Conservation (phyloP, 2,329 filamentous ascomycete genomes). For the Curvularia spicifera region DNA sequence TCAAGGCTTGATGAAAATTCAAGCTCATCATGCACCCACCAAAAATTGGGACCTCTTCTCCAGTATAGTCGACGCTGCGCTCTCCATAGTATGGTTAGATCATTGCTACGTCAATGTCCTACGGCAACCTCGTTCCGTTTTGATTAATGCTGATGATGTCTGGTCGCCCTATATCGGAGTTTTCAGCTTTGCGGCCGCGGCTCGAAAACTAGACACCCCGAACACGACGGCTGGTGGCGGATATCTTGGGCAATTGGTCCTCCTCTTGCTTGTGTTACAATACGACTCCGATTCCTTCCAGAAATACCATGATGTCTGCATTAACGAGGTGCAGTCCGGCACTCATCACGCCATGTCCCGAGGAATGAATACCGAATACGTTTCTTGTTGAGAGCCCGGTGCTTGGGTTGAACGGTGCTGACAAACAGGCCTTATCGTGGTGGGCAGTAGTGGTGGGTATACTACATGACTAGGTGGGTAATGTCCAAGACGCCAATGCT, state of each 20-base stretch:
- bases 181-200: constrained; percentile 69
- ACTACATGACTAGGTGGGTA: constrained; percentile 5
- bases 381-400: constrained; percentile 59
- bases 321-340: constrained; percentile 73
- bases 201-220: constrained; percentile 62
- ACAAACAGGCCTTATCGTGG: constrained; percentile 28
- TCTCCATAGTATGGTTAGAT: constrained; percentile 76
- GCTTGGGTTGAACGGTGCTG: constrained; percentile 26
- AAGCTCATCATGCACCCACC: constrained; percentile 70
- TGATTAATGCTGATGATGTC: background rate
- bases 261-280: constrained; percentile 72
- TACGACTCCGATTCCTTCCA: constrained; percentile 77
- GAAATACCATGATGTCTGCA: constrained; percentile 70
- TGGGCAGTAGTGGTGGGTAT: constrained; percentile 13
- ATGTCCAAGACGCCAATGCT: constrained; percentile 16
- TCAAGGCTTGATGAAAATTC: constrained; percentile 67
- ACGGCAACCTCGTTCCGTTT: constrained; percentile 64
- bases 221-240: background rate
- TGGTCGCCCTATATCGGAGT: background rate
- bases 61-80: constrained; percentile 71
- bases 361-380: constrained; percentile 67
- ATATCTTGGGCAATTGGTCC: constrained; percentile 64
- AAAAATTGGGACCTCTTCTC: constrained; percentile 76
- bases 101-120: constrained; percentile 69
- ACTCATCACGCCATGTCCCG: constrained; percentile 63